phyloP scores from a whole-genome alignment of 352 stramenopile genomes.

The Pythium dissimile region DNA sequence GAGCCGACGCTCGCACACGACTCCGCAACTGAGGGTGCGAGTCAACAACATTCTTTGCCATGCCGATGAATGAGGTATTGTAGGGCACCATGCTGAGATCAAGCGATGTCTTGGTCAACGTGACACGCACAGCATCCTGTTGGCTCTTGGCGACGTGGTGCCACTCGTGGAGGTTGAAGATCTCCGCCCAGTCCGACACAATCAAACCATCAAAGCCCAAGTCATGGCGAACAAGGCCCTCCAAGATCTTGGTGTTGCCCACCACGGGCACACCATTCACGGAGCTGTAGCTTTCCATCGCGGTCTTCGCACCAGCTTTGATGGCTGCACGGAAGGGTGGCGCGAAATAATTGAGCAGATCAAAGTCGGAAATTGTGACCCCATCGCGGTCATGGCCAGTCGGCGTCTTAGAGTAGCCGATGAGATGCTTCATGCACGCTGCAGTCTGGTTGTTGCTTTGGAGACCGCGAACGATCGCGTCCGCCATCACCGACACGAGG shows the following conservation, averaged over 20 bases:
- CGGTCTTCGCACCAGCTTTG: constrained; percentile 71
- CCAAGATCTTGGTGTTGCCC: constrained; percentile 63
- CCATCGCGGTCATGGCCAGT: constrained; percentile 78
- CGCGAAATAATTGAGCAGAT: constrained; percentile 84
- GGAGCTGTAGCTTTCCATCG: constrained; percentile 95
- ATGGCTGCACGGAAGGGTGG: constrained; percentile 83
- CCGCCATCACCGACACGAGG: constrained; percentile 76
- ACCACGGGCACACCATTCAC: constrained; percentile 91
- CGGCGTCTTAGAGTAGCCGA: constrained; percentile 83
- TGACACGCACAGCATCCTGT: constrained; percentile 35
- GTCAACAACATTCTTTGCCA: constrained; percentile 17
- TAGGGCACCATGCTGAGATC: constrained; percentile 81
- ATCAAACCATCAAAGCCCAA: constrained; percentile 70
- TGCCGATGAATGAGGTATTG: constrained; percentile 26
- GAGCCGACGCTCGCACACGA: constrained; percentile 14
- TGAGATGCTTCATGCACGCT: constrained; percentile 90
- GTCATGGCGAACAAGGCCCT: constrained; percentile 39
- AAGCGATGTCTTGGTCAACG: constrained; percentile 56
- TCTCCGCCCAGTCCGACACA: constrained; percentile 84
- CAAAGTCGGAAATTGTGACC: constrained; percentile 71
- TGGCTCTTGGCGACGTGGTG: constrained; percentile 42
- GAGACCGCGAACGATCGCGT: constrained; percentile 75
- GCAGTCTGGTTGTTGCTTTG: constrained; percentile 63
- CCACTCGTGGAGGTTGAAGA: constrained; percentile 61
- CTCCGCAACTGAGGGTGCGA: constrained; percentile 11